Evolutionary conservation across 129 eudicot species (phyloP).

Genomic region (Pittosporum tobira): DNA sequence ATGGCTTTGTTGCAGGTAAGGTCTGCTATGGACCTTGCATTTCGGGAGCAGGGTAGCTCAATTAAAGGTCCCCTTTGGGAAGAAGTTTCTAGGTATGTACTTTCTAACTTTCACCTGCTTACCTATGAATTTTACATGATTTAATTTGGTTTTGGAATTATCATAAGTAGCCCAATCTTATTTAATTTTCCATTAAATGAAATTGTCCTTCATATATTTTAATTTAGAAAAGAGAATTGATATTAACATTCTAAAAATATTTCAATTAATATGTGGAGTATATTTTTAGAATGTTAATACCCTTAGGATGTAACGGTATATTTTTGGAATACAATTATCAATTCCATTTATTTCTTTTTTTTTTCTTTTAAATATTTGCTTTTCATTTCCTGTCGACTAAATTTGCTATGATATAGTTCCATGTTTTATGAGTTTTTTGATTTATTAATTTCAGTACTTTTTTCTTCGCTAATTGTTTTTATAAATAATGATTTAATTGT

Average conservation of each 20-base stretch:
- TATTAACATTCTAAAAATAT: not conserved
- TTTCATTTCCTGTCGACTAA: too few species aligned
- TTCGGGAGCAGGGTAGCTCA: conserved; percentile 74
- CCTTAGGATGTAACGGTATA: too few species aligned
- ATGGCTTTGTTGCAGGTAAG: conserved; percentile 65
- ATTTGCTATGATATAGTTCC: too few species aligned
- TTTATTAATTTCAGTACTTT: too few species aligned
- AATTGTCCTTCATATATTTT: too few species aligned
- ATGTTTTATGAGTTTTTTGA: too few species aligned
- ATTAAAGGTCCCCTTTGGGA: conserved; percentile 96
- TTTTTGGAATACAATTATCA: too few species aligned
- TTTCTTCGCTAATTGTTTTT: too few species aligned
- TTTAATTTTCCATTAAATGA: not conserved
- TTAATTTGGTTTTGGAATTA: not conserved
- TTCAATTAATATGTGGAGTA: not conserved
- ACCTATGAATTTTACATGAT: not conserved
- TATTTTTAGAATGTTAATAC: not conserved
- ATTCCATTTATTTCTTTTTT: too few species aligned
- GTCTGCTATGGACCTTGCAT: conserved; percentile 75
- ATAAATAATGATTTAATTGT: too few species aligned
- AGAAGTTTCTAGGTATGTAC: conserved; percentile 84
- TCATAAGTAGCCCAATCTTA: not conserved
- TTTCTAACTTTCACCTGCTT: not conserved
- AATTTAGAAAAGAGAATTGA: not conserved
- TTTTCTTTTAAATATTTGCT: too few species aligned